phyloP scores from a whole-genome alignment of 2,329 filamentous ascomycete species.

The Curvularia hawaiiensis region DNA sequence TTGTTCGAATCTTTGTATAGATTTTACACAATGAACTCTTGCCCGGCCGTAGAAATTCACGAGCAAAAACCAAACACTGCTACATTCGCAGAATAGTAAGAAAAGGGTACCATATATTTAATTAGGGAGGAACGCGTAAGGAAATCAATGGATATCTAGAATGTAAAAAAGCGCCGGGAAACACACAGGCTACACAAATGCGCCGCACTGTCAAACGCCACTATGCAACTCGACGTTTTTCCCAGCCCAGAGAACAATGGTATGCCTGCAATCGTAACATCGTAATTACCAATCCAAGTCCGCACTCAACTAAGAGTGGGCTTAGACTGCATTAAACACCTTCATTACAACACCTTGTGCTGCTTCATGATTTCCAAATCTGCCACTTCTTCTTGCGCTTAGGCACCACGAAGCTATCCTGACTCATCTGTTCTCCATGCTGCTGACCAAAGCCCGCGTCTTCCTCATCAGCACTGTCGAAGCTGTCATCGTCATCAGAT shows the following conservation, averaged over 20 bases:
- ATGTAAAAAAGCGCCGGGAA: conserved; percentile 1
- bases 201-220: not conserved
- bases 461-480: conserved; percentile 32
- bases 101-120: not conserved
- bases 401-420: conserved; percentile 41
- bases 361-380: conserved; percentile 37
- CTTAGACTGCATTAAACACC: not conserved
- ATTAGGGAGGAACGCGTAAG: not conserved
- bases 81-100: not conserved
- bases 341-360: not conserved
- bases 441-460: conserved; percentile 32
- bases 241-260: not conserved
- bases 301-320: not conserved
- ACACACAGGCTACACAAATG: not conserved
- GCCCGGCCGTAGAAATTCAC: no score
- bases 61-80: no score
- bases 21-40: no score
- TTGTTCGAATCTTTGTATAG: not conserved
- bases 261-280: conserved; percentile 10
- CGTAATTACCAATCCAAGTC: conserved; percentile 3
- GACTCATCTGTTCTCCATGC: conserved; percentile 35
- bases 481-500: conserved; percentile 40
- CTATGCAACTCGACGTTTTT: not conserved
- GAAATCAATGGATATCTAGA: not conserved
- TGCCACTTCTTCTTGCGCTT: conserved; percentile 49